phyloP scores from a whole-genome alignment of 805 yeast genomes.

The Starmerella apis region DNA sequence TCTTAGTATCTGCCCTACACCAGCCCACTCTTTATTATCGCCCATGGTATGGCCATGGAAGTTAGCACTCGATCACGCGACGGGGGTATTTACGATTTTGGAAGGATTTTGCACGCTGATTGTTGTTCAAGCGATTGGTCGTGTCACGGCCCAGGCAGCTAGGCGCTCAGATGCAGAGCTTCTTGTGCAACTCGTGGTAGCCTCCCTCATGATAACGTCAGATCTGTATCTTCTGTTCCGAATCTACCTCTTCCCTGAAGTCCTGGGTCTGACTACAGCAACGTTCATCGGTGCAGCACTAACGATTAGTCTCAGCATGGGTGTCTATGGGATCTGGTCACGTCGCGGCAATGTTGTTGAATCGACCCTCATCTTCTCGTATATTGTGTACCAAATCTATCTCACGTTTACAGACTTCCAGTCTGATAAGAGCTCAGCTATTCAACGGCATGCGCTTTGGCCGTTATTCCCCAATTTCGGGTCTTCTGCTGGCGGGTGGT shows the following conservation, averaged over 20 bases:
- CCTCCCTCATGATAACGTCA: constrained; percentile 66
- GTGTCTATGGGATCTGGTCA: constrained; percentile 73
- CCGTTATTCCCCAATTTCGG: constrained; percentile 1
- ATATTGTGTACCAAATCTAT: constrained; percentile 84
- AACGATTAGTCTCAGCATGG: constrained; percentile 61
- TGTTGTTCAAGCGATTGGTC: constrained; percentile 87
- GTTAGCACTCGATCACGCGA: constrained; percentile 58
- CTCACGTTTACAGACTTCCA: constrained; percentile 85
- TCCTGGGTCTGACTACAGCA: constrained; percentile 62
- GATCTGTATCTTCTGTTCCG: constrained; percentile 71
- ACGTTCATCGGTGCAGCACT: constrained; percentile 77
- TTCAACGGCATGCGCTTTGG: constrained; percentile 4
- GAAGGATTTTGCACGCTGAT: constrained; percentile 90
- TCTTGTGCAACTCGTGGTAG: constrained; percentile 55
- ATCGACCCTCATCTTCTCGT: constrained; percentile 73
- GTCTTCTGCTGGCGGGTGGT: constrained; percentile 3
- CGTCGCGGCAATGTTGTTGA: constrained; percentile 86
- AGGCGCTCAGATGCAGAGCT: constrained; percentile 69
- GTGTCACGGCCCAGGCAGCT: constrained; percentile 57
- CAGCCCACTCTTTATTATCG: constrained; percentile 28
- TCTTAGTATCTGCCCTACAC: constrained; percentile 29
- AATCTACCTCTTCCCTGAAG: constrained; percentile 62
- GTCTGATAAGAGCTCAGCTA: background rate
- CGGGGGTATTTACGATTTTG: constrained; percentile 76
- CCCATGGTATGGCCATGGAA: constrained; percentile 57